phyloP scores from a whole-genome alignment of 441 rosid genomes.

The Gossypium davidsonii region DNA sequence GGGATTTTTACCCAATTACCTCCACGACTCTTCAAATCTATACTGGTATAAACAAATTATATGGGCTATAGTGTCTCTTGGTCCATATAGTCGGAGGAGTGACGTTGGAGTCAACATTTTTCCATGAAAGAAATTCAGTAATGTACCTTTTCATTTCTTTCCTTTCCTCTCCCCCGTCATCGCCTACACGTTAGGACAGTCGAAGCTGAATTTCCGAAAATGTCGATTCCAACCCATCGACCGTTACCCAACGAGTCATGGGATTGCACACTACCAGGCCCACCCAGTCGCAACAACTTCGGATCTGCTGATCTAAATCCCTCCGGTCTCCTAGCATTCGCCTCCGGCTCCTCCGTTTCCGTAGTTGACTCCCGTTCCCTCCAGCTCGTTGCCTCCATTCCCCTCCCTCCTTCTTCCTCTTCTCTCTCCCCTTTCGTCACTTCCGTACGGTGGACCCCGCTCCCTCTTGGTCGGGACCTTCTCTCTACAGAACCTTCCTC shows the following conservation, averaged over 20 bases:
- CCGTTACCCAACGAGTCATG: constrained; percentile 35
- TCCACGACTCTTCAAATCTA: too few relatives aligned
- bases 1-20: too few relatives aligned
- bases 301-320: constrained; percentile 76
- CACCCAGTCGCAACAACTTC: constrained; percentile 88
- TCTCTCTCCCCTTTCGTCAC: constrained; percentile 70
- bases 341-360: constrained; percentile 75
- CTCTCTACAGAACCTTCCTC: constrained; percentile 72
- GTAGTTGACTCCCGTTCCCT: constrained; percentile 74
- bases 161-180: not conserved
- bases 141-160: not conserved
- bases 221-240: constrained; percentile 33
- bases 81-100: not conserved
- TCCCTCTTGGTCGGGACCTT: constrained; percentile 62
- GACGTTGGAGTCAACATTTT: not conserved
- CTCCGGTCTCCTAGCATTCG: constrained; percentile 77
- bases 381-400: constrained; percentile 70
- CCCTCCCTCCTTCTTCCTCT: constrained; percentile 62
- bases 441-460: constrained; percentile 78
- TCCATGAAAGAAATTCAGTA: not conserved
- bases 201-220: constrained; percentile 4
- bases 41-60: too few relatives aligned
- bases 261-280: constrained; percentile 83
- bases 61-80: too few relatives aligned
- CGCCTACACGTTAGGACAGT: not conserved